Conservation (phyloP, 1,284 basidiomycete genomes). For the Pholiota adiposa region DNA sequence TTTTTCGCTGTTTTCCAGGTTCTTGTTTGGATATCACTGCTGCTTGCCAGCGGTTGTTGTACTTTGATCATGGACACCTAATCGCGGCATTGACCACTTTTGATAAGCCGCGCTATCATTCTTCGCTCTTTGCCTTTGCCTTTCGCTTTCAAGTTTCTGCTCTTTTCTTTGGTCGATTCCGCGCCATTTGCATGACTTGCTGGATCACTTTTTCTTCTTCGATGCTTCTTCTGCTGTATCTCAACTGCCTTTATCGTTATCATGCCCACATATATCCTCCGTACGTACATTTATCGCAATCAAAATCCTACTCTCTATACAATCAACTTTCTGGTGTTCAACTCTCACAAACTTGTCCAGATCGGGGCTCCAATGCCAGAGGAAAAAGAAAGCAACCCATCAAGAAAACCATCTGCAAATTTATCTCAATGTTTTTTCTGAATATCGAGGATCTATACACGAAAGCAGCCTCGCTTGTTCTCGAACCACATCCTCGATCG, state of each 20-base stretch:
- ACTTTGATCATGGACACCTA: slow-evolving; percentile 18
- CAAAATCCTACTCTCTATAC: background rate
- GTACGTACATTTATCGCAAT: slow-evolving; percentile 20
- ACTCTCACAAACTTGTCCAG: too few relatives aligned
- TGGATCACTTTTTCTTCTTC: background rate
- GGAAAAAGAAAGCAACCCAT: too few relatives aligned
- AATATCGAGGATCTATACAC: too few relatives aligned
- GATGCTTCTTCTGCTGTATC: slow-evolving; percentile 1
- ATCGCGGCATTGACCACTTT: background rate
- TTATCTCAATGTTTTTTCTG: too few relatives aligned
- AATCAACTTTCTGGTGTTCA: too few relatives aligned
- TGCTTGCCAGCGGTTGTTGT: slow-evolving; percentile 23
- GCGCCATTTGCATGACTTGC: background rate
- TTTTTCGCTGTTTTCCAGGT: slow-evolving; percentile 3
- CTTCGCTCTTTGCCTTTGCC: slow-evolving; percentile 5
- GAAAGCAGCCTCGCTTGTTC: too few relatives aligned
- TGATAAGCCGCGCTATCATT: slow-evolving; percentile 10
- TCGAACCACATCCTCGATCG: too few relatives aligned
- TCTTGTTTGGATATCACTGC: slow-evolving; percentile 19
- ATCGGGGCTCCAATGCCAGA: too few relatives aligned
- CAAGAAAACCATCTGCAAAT: too few relatives aligned
- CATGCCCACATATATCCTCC: slow-evolving; percentile 18
- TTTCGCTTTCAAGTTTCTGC: background rate
- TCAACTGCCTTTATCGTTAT: slow-evolving; percentile 1
- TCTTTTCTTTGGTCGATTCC: background rate